Evolutionary conservation across 176 grass and related monocot species (phyloP), one percentile per base, ranked within the genome.

Genomic region (Raddia guianensis): DNA sequence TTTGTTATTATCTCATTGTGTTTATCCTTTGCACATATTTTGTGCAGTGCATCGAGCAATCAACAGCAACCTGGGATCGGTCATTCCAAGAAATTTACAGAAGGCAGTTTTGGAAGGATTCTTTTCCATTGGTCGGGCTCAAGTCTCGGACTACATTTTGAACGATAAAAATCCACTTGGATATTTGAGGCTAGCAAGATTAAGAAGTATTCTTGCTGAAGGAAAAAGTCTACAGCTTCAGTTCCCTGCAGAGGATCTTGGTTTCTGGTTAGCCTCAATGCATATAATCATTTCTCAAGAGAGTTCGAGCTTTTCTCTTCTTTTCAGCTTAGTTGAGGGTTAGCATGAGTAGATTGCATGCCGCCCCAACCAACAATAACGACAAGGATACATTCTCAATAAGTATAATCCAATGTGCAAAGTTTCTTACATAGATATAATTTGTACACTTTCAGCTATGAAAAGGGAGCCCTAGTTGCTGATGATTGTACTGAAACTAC

Each of bases 191-290:
- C 68, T 95, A 32, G 82, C 77, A 80, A 95, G 87, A 81, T 51
- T 98, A 63, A 95, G 84, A 80, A 92, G 73, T 63, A 93, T 98
- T 83, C 84, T 98, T 81, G 88, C 91, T 78, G 92, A 95, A 89
- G 96, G 96, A 20, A 93, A 95, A 81, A 98, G 92, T 66, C 88
- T 98, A 18, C 92, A 95, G 68, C 88, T 98, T n/a, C 92, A 98
- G 68, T 98, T 98, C 79, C 96, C 92, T 74, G 90, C 92, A 42
- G 92, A 98, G 72, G 96, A 95, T 90, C 96, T 98, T 79, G 96
- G 92, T n/a, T 98, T 98, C 73, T 52, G 84, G 96, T 98, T 59
- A 86, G 91, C 1, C 18, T 14, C 13, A 14, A 35, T 66, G 72
- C 19, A 76, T 14, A 5, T 0, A 48, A 75, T 48, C 47, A 68